Conservation (phyloP, 495 filamentous ascomycete species). For the Podospora comata region DNA sequence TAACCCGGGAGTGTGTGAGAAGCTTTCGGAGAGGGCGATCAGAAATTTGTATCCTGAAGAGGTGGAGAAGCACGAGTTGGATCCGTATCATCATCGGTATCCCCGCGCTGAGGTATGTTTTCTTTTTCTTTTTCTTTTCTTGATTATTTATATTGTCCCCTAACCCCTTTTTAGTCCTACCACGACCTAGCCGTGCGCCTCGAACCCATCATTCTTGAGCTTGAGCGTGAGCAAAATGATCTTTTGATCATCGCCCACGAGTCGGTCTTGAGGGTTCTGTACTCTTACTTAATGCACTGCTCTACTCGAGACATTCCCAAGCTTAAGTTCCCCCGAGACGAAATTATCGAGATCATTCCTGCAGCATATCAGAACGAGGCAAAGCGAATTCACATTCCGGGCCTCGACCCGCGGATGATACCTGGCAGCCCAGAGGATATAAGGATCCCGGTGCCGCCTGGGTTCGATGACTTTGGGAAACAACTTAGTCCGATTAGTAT, state of each 20-base stretch:
- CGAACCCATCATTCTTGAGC: slow-evolving; percentile 97
- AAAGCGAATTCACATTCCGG: slow-evolving; percentile 67
- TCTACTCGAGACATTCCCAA: slow-evolving; percentile 93
- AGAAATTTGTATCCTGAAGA: slow-evolving; percentile 80
- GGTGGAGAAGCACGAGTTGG: slow-evolving; percentile 84
- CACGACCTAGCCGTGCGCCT: slow-evolving; percentile 96
- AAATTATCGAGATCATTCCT: slow-evolving; percentile 98
- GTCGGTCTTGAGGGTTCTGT: slow-evolving; percentile 90
- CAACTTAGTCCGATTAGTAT: not conserved
- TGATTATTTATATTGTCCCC: not conserved
- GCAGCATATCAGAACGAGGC: slow-evolving; percentile 95
- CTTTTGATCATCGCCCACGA: slow-evolving; percentile 97
- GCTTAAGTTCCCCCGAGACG: slow-evolving; percentile 89
- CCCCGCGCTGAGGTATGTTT: slow-evolving; percentile 81
- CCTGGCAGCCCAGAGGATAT: slow-evolving; percentile 80
- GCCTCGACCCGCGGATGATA: slow-evolving; percentile 44
- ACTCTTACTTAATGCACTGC: slow-evolving; percentile 98
- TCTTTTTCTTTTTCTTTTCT: not conserved
- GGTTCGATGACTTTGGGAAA: not conserved
- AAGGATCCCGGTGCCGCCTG: slow-evolving; percentile 66
- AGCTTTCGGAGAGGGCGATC: slow-evolving; percentile 74
- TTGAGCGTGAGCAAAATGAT: slow-evolving; percentile 96
- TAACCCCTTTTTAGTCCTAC: slow-evolving; percentile 65
- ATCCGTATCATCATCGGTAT: slow-evolving; percentile 97
- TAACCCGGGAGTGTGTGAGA: slow-evolving; percentile 94